Conservation (phyloP, 2,329 filamentous ascomycete genomes). For the Stachybotrys echinatus region DNA sequence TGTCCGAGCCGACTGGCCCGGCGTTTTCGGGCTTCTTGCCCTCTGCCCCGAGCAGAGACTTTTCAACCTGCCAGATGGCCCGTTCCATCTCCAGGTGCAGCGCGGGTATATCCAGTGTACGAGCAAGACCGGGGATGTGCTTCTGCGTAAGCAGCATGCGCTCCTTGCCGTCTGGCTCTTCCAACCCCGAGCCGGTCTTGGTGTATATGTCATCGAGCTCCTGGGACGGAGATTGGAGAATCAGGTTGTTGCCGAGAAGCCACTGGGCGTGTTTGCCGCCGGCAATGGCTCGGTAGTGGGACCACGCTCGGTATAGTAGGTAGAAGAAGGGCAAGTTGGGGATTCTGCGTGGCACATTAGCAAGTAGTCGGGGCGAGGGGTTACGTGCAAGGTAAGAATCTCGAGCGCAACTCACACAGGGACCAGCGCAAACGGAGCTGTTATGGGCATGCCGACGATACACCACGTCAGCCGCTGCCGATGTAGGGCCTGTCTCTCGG, state of each 20-base stretch:
- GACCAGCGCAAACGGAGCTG: constrained; percentile 74
- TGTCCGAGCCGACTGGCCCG: background rate
- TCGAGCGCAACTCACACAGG: constrained; percentile 62
- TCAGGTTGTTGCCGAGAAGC: constrained; percentile 67
- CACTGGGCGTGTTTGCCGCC: constrained; percentile 84
- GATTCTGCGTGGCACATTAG: constrained; percentile 45
- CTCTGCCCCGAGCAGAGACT: constrained; percentile 23
- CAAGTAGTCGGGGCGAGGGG: constrained; percentile 1
- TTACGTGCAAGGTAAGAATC: background rate
- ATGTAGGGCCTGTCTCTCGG: constrained; percentile 76
- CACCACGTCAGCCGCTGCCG: constrained; percentile 74
- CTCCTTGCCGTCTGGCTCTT: constrained; percentile 19
- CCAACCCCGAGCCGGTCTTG: constrained; percentile 28
- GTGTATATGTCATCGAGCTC: constrained; percentile 71
- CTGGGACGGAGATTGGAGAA: constrained; percentile 60
- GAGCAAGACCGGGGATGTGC: constrained; percentile 53
- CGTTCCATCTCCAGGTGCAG: constrained; percentile 69
- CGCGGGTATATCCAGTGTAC: constrained; percentile 62
- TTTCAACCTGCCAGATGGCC: constrained; percentile 69
- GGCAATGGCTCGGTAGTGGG: constrained; percentile 79
- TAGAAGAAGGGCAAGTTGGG: constrained; percentile 98
- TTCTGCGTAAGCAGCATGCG: constrained; percentile 40
- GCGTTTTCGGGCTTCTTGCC: constrained; percentile 16
- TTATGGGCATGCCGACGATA: constrained; percentile 75
- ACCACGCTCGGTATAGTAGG: constrained; percentile 84